Evolutionary conservation across 2,329 filamentous ascomycete genomes (phyloP).

Genomic region (Fusarium brevicatenulatum): DNA sequence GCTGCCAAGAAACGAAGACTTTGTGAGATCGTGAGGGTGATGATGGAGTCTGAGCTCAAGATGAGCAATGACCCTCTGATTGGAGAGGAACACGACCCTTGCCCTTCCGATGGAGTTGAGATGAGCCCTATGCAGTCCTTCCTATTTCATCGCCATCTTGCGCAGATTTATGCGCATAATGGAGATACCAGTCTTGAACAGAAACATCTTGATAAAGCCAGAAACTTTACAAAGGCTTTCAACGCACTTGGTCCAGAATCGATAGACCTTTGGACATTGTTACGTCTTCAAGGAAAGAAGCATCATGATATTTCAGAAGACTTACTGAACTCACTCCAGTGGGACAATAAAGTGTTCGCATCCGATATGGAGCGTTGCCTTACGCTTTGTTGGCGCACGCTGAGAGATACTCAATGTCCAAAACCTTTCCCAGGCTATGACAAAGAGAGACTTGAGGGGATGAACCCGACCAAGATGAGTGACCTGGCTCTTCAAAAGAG

Average conservation of each 20-base stretch:
- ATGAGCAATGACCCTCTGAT: not conserved
- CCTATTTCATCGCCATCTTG: not conserved
- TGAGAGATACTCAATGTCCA: not conserved
- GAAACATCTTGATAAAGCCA: not conserved
- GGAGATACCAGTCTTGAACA: not conserved
- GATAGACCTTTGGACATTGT: constrained; percentile 1
- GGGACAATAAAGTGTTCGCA: not conserved
- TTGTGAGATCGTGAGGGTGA: not conserved
- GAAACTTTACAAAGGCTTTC: not conserved
- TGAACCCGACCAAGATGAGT: not conserved
- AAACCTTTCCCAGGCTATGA: not conserved
- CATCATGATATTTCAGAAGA: not conserved
- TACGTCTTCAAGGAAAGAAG: not conserved
- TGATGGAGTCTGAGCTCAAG: constrained; percentile 3
- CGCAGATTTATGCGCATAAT: not conserved
- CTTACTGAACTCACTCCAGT: not conserved
- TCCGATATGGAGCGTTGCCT: not conserved
- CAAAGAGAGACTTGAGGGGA: not conserved
- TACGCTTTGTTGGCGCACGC: not conserved
- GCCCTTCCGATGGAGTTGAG: not conserved
- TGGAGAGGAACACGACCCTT: rapidly evolving
- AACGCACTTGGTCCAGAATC: not conserved
- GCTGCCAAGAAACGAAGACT: not conserved
- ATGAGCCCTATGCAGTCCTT: not conserved
- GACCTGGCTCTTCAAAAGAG: not conserved